Conservation (phyloP, 805 yeast species). For the Millerozyma acaciae region DNA sequence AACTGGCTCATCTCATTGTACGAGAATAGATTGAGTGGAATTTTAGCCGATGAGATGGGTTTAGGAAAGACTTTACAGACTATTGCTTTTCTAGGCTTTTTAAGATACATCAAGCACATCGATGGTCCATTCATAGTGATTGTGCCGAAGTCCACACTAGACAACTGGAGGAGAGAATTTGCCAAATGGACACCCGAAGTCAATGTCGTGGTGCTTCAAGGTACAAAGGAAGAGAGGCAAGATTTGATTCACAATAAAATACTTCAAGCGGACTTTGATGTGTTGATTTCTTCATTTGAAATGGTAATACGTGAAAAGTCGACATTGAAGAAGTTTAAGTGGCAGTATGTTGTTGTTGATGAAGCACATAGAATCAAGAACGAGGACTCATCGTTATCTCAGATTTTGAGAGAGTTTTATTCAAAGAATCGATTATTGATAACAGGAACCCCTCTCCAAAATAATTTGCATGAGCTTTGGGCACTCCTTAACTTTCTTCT, state of each 20-base stretch:
- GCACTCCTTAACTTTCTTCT: constrained; percentile 83
- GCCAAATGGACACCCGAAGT: constrained; percentile 96
- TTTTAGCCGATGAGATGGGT: constrained; percentile 98
- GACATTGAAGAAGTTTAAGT: constrained; percentile 71
- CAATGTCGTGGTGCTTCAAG: constrained; percentile 78
- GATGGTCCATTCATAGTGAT: constrained; percentile 90
- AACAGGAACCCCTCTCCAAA: constrained; percentile 95
- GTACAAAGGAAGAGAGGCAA: constrained; percentile 77
- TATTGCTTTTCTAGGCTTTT: constrained; percentile 83
- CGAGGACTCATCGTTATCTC: constrained; percentile 88
- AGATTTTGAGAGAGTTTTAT: constrained; percentile 83
- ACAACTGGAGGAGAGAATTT: constrained; percentile 95
- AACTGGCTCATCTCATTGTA: constrained; percentile 91
- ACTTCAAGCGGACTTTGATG: constrained; percentile 79
- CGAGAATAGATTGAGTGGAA: constrained; percentile 87
- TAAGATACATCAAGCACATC: constrained; percentile 71
- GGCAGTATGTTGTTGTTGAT: constrained; percentile 93
- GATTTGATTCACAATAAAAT: constrained; percentile 56
- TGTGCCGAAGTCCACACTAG: constrained; percentile 93
- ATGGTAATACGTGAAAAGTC: constrained; percentile 89
- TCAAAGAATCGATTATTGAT: constrained; percentile 81
- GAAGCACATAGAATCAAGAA: constrained; percentile 97
- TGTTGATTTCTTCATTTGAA: constrained; percentile 85
- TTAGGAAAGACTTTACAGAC: constrained; percentile 95
- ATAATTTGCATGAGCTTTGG: constrained; percentile 94